Evolutionary conservation across 441 rosid genomes (phyloP).

Genomic region (Adansonia rubrostipa): DNA sequence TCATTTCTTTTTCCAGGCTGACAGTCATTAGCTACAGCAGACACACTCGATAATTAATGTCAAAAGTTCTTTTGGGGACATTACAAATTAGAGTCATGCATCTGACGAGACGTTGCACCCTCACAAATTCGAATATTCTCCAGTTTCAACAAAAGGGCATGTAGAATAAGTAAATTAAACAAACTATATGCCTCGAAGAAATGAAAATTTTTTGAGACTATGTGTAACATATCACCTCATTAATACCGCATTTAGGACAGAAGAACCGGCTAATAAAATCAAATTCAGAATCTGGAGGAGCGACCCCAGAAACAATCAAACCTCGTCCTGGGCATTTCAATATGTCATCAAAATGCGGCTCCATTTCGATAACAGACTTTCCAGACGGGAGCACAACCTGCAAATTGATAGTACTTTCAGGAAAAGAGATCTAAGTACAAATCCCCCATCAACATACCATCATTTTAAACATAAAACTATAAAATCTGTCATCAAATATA

Average conservation of each 20-base stretch:
- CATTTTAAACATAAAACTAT: neutral
- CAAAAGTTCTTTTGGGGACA: neutral
- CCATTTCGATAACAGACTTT: slow-evolving; percentile 53
- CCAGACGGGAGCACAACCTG: slow-evolving; percentile 69
- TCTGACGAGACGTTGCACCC: neutral
- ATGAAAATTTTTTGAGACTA: no score
- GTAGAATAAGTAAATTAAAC: neutral
- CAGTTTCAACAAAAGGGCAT: neutral
- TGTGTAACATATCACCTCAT: slow-evolving; percentile 49
- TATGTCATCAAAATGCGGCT: slow-evolving; percentile 58
- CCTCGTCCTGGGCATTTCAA: slow-evolving; percentile 62
- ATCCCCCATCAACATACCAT: neutral
- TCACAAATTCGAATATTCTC: neutral
- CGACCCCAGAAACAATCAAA: slow-evolving; percentile 57
- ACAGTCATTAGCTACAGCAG: neutral
- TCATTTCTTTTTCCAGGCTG: neutral
- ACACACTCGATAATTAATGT: neutral
- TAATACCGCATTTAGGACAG: slow-evolving; percentile 59
- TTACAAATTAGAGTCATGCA: neutral
- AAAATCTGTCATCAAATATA: neutral
- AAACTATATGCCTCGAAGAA: neutral
- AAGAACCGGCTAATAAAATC: slow-evolving; percentile 73
- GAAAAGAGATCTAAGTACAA: slow-evolving; percentile 9
- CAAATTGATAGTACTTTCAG: slow-evolving; percentile 16
- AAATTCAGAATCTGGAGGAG: slow-evolving; percentile 59